Percentiles rank a stretch among this genome's conserved stretches.
These are phyloP conservation scores for Puccinia sorghi DNA, from an alignment of 1,284 basidiomycete species.

Conservation along the genomic window DNA sequence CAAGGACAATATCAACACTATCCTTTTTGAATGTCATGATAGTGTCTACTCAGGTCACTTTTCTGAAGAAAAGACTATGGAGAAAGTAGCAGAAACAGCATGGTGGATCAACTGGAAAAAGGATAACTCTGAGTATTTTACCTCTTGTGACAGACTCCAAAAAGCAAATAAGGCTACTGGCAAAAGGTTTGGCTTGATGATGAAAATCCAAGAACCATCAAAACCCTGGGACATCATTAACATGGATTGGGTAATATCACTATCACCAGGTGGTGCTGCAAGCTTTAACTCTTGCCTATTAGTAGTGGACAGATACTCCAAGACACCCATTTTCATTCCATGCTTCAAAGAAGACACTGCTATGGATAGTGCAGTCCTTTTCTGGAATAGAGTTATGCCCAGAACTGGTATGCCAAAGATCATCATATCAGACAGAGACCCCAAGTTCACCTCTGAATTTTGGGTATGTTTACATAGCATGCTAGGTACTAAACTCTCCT, in stretches of 20 bases:
- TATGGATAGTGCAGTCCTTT: background rate
- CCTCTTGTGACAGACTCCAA: background rate
- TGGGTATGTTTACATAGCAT: background rate
- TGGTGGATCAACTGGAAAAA: background rate
- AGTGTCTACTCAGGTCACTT: background rate
- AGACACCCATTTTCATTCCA: too few species aligned
- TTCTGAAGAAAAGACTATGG: constrained; percentile 11
- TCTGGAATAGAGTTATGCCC: constrained; percentile 8
- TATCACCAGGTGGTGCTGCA: background rate
- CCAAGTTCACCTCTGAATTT: constrained; percentile 3
- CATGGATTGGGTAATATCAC: background rate
- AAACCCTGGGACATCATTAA: background rate
- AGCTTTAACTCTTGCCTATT: background rate
- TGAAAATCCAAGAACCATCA: background rate
- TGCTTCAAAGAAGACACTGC: constrained; percentile 1
- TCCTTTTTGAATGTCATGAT: constrained; percentile 11
- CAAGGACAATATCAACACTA: background rate
- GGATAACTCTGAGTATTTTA: background rate
- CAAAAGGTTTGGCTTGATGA: background rate
- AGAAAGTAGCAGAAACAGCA: background rate
- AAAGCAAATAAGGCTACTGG: constrained; percentile 1
- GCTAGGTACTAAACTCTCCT: background rate
- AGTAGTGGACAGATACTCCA: background rate
- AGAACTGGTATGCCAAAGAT: too few species aligned
- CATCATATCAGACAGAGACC: too few species aligned